Evolutionary conservation across 1,284 basidiomycete species (phyloP).

Genomic region (Megacollybia platyphylla): DNA sequence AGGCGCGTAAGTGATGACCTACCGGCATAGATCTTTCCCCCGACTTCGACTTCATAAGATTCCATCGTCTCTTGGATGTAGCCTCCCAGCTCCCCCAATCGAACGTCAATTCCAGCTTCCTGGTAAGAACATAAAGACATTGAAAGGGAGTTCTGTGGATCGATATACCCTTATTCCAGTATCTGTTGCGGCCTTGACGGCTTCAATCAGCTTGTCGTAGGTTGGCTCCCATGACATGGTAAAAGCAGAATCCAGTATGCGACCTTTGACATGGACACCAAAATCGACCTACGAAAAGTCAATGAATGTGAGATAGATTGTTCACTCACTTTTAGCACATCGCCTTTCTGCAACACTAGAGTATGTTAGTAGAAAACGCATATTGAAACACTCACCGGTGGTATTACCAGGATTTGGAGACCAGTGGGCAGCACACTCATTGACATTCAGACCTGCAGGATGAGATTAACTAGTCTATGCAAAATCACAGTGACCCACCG

Average conservation of each 20-base stretch:
- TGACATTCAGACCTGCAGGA: conserved; percentile 76
- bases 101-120: conserved; percentile 96
- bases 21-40: conserved; percentile 82
- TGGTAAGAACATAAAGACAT: conserved; percentile 16
- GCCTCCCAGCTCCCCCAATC: conserved; percentile 87
- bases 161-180: conserved; percentile 68
- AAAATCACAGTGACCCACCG: conserved; percentile 25
- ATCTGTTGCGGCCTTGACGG: conserved; percentile 90
- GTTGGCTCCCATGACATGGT: conserved; percentile 85
- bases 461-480: no score
- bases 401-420: conserved; percentile 94
- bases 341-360: neutral
- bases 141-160: neutral
- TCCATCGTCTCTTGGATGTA: conserved; percentile 99
- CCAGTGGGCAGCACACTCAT: conserved; percentile 95
- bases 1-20: conserved; percentile 11
- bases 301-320: neutral
- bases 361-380: neutral
- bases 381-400: conserved; percentile 37
- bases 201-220: conserved; percentile 83
- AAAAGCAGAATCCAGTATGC: conserved; percentile 94
- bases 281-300: conserved; percentile 98
- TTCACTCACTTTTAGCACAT: neutral
- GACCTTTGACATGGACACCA: conserved; percentile 92
- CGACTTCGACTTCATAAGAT: conserved; percentile 90